Evolutionary conservation across 805 yeast genomes (phyloP).

Genomic region (Pichia ethanolica): DNA sequence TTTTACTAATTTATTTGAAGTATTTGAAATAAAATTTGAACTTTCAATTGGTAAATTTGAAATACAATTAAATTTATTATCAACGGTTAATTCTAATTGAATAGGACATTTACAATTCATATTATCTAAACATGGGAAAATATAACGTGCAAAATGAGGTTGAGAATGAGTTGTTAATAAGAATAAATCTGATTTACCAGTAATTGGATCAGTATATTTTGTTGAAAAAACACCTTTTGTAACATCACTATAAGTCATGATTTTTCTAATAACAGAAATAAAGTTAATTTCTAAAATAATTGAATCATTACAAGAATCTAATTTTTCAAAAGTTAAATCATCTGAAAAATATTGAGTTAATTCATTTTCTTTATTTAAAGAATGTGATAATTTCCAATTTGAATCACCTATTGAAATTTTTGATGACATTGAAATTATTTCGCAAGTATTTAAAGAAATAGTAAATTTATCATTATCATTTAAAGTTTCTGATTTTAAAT

Average conservation of each 20-base stretch:
- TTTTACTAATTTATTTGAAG: slow-evolving; percentile 26
- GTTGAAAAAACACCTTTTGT: slow-evolving; percentile 67
- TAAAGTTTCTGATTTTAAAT: slow-evolving; percentile 1
- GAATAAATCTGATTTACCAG: slow-evolving; percentile 43
- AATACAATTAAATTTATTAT: slow-evolving; percentile 38
- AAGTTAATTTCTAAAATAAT: slow-evolving; percentile 29
- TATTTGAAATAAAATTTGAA: slow-evolving; percentile 10
- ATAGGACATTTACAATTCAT: slow-evolving; percentile 46
- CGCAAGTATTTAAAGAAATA: slow-evolving; percentile 34
- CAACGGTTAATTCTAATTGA: slow-evolving; percentile 41
- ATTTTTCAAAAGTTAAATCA: slow-evolving; percentile 18
- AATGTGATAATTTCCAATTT: slow-evolving; percentile 7
- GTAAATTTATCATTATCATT: slow-evolving; percentile 10
- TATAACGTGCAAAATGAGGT: slow-evolving; percentile 53
- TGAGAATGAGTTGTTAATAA: slow-evolving; percentile 67
- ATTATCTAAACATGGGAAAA: slow-evolving; percentile 70
- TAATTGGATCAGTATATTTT: slow-evolving; percentile 44
- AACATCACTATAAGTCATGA: slow-evolving; percentile 44
- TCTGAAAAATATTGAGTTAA: slow-evolving; percentile 26
- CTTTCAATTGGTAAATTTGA: slow-evolving; percentile 39
- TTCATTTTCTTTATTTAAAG: slow-evolving; percentile 32
- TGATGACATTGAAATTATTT: slow-evolving; percentile 32
- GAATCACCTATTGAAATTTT: slow-evolving; percentile 8
- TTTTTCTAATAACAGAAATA: slow-evolving; percentile 44
- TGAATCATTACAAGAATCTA: background rate